These are phyloP conservation scores for Albophoma yamanashiensis DNA, from an alignment of 2,329 filamentous ascomycete species.

Conservation along the genomic window DNA sequence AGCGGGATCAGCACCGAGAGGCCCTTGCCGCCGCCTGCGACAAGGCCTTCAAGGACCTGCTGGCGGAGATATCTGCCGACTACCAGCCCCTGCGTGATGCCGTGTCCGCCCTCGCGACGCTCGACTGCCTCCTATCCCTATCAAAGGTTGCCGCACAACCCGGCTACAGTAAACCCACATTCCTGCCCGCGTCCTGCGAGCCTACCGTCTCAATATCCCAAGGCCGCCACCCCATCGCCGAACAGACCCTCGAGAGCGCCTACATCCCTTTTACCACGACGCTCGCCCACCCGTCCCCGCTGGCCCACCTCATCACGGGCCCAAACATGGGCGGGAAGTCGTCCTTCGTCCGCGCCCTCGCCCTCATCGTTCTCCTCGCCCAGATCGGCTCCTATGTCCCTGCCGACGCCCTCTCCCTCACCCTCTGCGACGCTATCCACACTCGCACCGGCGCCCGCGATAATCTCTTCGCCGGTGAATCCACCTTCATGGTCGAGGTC, in stretches of 20 bases:
- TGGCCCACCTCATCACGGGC: slow-evolving; percentile 82
- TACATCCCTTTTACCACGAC: slow-evolving; percentile 88
- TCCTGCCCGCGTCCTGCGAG: slow-evolving; percentile 49
- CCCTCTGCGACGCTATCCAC: slow-evolving; percentile 82
- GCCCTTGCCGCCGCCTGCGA: slow-evolving; percentile 87
- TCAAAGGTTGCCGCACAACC: slow-evolving; percentile 76
- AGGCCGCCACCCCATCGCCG: slow-evolving; percentile 91
- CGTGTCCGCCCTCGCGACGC: slow-evolving; percentile 71
- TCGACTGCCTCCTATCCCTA: slow-evolving; percentile 85
- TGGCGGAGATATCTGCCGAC: slow-evolving; percentile 64
- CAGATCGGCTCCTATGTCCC: slow-evolving; percentile 94
- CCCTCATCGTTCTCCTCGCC: slow-evolving; percentile 84
- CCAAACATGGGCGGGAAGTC: slow-evolving; percentile 99
- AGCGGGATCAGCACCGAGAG: slow-evolving; percentile 92
- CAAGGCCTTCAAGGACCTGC: slow-evolving; percentile 61
- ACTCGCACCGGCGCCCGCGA: slow-evolving; percentile 95
- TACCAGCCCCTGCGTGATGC: slow-evolving; percentile 88
- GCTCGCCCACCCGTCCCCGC: slow-evolving; percentile 53
- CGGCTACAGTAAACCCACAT: slow-evolving; percentile 72
- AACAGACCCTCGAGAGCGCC: slow-evolving; percentile 71
- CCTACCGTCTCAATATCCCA: slow-evolving; percentile 50
- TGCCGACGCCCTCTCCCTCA: slow-evolving; percentile 60
- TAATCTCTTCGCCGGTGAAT: slow-evolving; percentile 90
- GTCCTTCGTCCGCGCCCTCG: slow-evolving; percentile 89
- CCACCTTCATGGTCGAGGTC: slow-evolving; percentile 96